Evolutionary conservation across 2,329 filamentous ascomycete species (phyloP), one percentile per base, ranked within the genome.

Genomic region (Clarireedia monteithiana): DNA sequence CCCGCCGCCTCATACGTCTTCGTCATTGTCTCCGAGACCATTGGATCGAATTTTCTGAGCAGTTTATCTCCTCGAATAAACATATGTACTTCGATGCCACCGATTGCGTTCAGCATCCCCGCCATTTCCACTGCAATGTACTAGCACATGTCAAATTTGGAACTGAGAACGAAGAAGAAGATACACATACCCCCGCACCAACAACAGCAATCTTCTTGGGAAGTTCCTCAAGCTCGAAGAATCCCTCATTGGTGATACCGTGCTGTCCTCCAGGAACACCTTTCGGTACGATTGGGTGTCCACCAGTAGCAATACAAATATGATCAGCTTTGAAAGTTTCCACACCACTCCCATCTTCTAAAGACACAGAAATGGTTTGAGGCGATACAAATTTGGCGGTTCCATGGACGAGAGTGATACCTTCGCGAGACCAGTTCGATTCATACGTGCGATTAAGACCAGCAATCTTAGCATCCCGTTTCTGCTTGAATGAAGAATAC

Each of bases 11-110:
- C 76, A 59, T 79, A 79, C 42, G 74, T 71, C 55, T 74, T 71
- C 12, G 75, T 78, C 72, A 79, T 73, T 12, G 75, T 78, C 50
- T 76, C 68, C 62, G 77, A 75, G 50, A 79, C 66, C 75, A 78
- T 78, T 0, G 75, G 75, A 64, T 79, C 76, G 61, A 79, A 78
- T 59, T 73, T 77, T 59, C 76, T 69, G 60, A 79, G 64, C 59
- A 79, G 75, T 12, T 66, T 72, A 42, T 77, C 66, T 7, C 73
- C 72, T 12, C 76, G 72, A 60, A 78, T 76, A 63, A 77, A 77
- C 71, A 78, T 70, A 65, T 77, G 74, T 2, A 74, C 75, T 59
- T 77, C 75, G 14, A 76, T 74, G 15, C 76, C 73, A n/a, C 51
- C 51, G 40, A 75, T 68, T 2, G 76, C 73, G 54, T 75, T 72